Base-by-base conservation (phyloP, 2,329 filamentous ascomycete species). In the Clarireedia monteithiana region DNA sequence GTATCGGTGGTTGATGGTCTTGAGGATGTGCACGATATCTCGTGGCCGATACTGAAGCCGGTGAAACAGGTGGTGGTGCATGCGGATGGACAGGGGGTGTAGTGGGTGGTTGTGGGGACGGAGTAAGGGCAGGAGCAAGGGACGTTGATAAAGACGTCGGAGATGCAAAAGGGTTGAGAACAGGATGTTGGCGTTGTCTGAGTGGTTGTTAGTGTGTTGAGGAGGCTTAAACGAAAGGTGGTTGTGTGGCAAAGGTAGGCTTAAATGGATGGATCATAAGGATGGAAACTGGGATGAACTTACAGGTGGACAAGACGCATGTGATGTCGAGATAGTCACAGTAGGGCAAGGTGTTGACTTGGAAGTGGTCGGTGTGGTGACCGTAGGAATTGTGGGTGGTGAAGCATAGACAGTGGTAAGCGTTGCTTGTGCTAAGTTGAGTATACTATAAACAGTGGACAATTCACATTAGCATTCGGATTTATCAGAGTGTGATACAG, bases 71-170 rank as follows among this genome's bases (percentile, higher is more conserved):
- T 56, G 1, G 47, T 53, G 17, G 57, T 50, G 42, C 55, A 60
- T 0, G 24, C 27, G 0, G 59, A 62, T 3, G 58, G 56, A 12
- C 66, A 68, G 1, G 66, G 57, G 4, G 58, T 64, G 27, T 58
- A 62, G 3, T 54, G 34, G 5, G 60, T 66, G 4, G 48, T 48
- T 2, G 62, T 66, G 15, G 66, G 55, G 6, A 66, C 53, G 2
- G 38, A 39, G 3, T 55, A 58, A 3, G 67, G 64, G 53, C 67
- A 69, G 10, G 58, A 60, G 50, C 66, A 68, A 3, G 62, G 61
- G 10, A 62, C 53, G 20, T 48, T 50, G 38, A 68, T 56, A 2
- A 55, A 54, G 6, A 50, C 51, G 12, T 63, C 45, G 26, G 50
- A 30, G 26, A 66, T 59, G 42, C 66, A 68, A 6, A 58, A 58